Conservation (phyloP, 495 filamentous ascomycete species). For the Podospora fimiseda region DNA sequence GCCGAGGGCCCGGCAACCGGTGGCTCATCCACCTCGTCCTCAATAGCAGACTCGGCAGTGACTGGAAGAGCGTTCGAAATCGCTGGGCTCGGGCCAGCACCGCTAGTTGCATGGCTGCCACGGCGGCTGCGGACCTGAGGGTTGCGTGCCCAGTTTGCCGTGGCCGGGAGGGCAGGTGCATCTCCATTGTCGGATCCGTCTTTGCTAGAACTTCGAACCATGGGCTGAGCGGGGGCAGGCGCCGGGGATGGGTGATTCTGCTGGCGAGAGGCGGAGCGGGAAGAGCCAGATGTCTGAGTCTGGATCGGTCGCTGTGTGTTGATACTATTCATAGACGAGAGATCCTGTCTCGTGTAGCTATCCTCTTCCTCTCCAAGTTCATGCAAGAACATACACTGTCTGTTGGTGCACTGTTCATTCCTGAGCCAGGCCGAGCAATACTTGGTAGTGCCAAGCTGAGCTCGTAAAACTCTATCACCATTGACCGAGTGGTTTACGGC, state of each 20-base stretch:
- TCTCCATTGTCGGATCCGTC: constrained; percentile 69
- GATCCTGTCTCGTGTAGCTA: constrained; percentile 88
- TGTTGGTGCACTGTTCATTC: constrained; percentile 85
- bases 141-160: constrained; percentile 90
- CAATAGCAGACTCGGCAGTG: constrained; percentile 34
- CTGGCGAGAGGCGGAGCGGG: constrained; percentile 46
- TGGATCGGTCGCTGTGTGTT: constrained; percentile 65
- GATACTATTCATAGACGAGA: constrained; percentile 91
- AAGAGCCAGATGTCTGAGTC: constrained; percentile 33
- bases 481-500: constrained; percentile 91
- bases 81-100: constrained; percentile 74
- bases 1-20: neutral
- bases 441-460: constrained; percentile 96
- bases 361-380: constrained; percentile 96
- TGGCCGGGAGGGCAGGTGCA: constrained; percentile 80
- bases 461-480: constrained; percentile 76
- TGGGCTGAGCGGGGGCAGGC: constrained; percentile 58
- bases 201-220: constrained; percentile 67
- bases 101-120: constrained; percentile 70
- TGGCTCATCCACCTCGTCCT: constrained; percentile 17
- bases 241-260: constrained; percentile 45
- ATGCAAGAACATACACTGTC: constrained; percentile 95
- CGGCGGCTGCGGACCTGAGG: constrained; percentile 62
- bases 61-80: constrained; percentile 55
- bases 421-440: constrained; percentile 97